A percentile compares a stretch with the other conserved stretches of the same genome.
Evolutionary conservation across 2,329 filamentous ascomycete genomes (phyloP).

Genomic region (Diaporthe destruens): DNA sequence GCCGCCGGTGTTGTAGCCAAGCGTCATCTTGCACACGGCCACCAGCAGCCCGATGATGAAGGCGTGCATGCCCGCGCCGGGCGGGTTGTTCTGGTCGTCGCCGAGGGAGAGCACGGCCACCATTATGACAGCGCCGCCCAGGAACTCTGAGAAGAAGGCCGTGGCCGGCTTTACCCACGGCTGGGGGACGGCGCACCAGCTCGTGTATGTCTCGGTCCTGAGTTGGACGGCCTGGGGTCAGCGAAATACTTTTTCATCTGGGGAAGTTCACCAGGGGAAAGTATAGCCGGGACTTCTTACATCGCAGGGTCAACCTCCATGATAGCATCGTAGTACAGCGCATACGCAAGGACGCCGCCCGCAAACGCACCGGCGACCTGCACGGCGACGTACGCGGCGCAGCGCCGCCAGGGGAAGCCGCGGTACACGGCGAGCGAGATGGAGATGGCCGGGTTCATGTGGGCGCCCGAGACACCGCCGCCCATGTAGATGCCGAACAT

Average conservation of each 20-base stretch:
- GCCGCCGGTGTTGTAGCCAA: constrained; percentile 54
- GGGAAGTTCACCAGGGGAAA: not conserved
- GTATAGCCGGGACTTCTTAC: not conserved
- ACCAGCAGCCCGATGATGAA: constrained; percentile 53
- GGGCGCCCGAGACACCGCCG: constrained; percentile 48
- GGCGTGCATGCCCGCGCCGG: constrained; percentile 53
- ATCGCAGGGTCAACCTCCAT: constrained; percentile 49
- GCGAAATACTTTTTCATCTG: too few relatives aligned
- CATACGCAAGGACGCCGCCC: constrained; percentile 50
- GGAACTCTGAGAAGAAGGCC: constrained; percentile 53
- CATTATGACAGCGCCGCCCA: constrained; percentile 53
- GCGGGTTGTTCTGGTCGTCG: constrained; percentile 55
- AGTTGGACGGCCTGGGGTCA: not conserved
- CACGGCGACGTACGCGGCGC: constrained; percentile 48
- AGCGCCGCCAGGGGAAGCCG: constrained; percentile 53
- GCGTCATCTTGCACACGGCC: constrained; percentile 52
- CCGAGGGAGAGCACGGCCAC: constrained; percentile 53
- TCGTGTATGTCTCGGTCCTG: constrained; percentile 46
- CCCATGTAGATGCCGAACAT: constrained; percentile 50
- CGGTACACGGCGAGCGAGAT: constrained; percentile 52
- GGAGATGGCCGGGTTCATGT: constrained; percentile 54
- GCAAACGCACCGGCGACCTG: constrained; percentile 50
- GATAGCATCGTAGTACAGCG: constrained; percentile 50
- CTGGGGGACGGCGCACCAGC: constrained; percentile 52
- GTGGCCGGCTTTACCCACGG: constrained; percentile 46